Base-by-base conservation (phyloP, 345 rosid species). In the Corymbia maculata region DNA sequence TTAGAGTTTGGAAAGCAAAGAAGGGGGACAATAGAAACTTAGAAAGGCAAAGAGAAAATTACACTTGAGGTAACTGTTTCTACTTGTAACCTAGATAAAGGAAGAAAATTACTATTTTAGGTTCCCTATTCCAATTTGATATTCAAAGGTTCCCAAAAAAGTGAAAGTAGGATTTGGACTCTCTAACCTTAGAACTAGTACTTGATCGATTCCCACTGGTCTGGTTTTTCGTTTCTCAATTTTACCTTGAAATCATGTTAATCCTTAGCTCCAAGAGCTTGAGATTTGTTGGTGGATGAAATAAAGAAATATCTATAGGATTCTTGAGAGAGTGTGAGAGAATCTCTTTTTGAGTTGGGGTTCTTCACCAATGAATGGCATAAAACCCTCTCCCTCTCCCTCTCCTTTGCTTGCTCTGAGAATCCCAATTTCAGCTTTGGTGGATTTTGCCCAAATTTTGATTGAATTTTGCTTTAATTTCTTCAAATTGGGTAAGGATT, bases 221-320 rank as follows among this genome's bases (percentile, higher is more conserved):
- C 22, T 21, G 59, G 59, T 21, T 55, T 10, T 55, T 4, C 19
- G 9, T 4, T 19, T 55, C 9, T 10, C 0, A 0, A 0, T 53
- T 53, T 10, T 21, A 53, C 59, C 21, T 4, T 53, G 3, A 22
- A 53, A 53, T 10, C 26, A 53, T 53, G 59, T 24, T 53, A 8
- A 53, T 9, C 21, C 59, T 53, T 53, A 21, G 59, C 59, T 53
- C 21, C 21, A 26, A 21, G 59, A 53, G 59, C 59, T 53, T 53
- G 59, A 53, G 10, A 53, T 19, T 53, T 53, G 59, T 21, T 19
- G 59, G 59, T 53, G 4, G 59, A 53, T 53, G 59, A 53, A 21
- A 26, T 21, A 7, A 1, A 53, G 21, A 53, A 53, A 21, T 53
- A 26, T 4, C 8, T 8, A 53, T 53, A 24, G 11, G 21, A 53